Conservation (phyloP, 2,329 filamentous ascomycete species). For the Phialocephala subalpina region DNA sequence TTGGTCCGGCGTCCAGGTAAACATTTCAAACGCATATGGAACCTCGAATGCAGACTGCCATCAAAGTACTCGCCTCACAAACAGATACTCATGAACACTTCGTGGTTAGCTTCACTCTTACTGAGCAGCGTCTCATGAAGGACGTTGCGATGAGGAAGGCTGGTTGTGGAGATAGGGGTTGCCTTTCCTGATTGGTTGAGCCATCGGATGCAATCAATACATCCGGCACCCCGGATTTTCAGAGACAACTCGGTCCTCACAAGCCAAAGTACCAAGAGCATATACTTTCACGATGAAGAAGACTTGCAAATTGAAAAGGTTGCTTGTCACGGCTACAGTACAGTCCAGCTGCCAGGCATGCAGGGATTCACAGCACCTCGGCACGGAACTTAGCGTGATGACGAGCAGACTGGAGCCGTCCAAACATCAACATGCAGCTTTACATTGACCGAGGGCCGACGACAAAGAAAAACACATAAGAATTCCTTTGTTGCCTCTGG, state of each 20-base stretch:
- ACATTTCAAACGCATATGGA: no score
- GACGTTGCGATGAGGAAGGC: background rate
- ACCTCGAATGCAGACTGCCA: no score
- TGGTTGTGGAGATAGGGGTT: background rate
- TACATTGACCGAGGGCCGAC: slow-evolving; percentile 31
- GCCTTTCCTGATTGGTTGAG: background rate
- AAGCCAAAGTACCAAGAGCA: background rate
- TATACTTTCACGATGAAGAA: background rate
- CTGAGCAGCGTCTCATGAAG: no score
- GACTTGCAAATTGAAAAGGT: background rate
- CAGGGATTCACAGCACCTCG: slow-evolving; percentile 17
- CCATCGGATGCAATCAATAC: background rate
- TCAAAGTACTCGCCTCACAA: no score
- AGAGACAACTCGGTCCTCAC: background rate
- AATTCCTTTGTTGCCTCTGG: background rate
- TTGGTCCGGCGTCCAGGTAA: no score
- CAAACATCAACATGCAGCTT: slow-evolving; percentile 10
- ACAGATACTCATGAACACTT: no score
- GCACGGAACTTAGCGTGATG: slow-evolving; percentile 9
- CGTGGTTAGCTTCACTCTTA: no score
- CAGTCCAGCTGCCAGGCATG: no score
- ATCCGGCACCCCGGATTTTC: background rate
- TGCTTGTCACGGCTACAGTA: no score
- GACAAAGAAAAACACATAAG: slow-evolving; percentile 17
- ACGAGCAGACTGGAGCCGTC: slow-evolving; percentile 3